Evolutionary conservation across 495 filamentous ascomycete genomes (phyloP).

Genomic region (Aspergillus avenaceus): DNA sequence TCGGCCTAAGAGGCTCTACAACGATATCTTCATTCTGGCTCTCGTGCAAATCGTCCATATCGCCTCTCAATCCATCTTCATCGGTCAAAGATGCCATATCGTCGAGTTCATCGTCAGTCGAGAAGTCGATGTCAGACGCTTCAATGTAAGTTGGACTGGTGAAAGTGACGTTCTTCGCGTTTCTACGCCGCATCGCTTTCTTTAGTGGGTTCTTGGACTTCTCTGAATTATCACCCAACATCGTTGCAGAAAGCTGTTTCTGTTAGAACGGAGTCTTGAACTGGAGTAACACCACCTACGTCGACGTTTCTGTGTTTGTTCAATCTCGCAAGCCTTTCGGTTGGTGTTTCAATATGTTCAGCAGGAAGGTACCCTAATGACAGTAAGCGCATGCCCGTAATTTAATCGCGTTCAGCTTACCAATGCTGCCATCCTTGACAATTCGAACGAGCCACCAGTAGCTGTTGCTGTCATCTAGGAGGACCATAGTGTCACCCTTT

Average conservation of each 20-base stretch:
- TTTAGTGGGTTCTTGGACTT: slow-evolving; percentile 87
- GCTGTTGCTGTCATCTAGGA: slow-evolving; percentile 98
- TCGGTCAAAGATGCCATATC: slow-evolving; percentile 56
- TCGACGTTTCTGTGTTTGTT: slow-evolving; percentile 99
- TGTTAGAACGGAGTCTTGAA: slow-evolving; percentile 11
- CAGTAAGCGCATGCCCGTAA: slow-evolving; percentile 16
- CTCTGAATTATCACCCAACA: slow-evolving; percentile 87
- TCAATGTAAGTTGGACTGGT: slow-evolving; percentile 83
- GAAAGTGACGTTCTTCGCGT: slow-evolving; percentile 87
- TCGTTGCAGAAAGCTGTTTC: slow-evolving; percentile 78
- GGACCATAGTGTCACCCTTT: slow-evolving; percentile 99
- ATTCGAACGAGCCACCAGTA: slow-evolving; percentile 99
- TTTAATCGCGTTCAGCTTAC: slow-evolving; percentile 42
- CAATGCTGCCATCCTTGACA: slow-evolving; percentile 95
- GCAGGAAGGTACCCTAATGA: slow-evolving; percentile 84
- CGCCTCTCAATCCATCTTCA: slow-evolving; percentile 42
- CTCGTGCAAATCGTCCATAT: slow-evolving; percentile 35
- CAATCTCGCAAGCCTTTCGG: slow-evolving; percentile 84
- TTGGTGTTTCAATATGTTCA: slow-evolving; percentile 98
- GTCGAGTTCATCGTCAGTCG: slow-evolving; percentile 72
- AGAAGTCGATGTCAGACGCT: slow-evolving; percentile 86
- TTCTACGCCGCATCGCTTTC: slow-evolving; percentile 83
- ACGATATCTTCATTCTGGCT: slow-evolving; percentile 38
- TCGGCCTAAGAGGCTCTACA: slow-evolving; percentile 43
- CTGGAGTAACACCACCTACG: slow-evolving; percentile 49